These are phyloP conservation scores for Annulohypoxylon moriforme DNA, from an alignment of 495 filamentous ascomycete genomes.

Conservation along the genomic window DNA sequence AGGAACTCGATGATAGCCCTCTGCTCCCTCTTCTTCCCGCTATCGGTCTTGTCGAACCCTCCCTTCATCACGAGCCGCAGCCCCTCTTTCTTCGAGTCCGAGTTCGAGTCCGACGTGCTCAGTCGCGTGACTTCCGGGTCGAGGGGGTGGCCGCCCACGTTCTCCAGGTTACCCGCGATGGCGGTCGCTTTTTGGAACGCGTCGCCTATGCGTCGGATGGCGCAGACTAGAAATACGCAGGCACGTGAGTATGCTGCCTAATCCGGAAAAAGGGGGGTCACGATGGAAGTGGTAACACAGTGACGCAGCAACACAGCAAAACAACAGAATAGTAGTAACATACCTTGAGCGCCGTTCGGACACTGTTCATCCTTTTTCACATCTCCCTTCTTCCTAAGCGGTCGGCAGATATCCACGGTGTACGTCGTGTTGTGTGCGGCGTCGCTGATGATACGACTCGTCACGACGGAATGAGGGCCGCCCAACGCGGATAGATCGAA, in stretches of 20 bases:
- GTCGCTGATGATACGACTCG: slow-evolving; percentile 60
- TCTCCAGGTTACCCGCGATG: slow-evolving; percentile 75
- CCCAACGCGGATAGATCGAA: slow-evolving; percentile 75
- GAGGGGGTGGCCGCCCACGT: slow-evolving; percentile 63
- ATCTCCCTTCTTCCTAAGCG: slow-evolving; percentile 66
- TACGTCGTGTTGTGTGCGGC: slow-evolving; percentile 78
- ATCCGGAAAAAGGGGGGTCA: slow-evolving; percentile 10
- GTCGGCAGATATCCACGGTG: slow-evolving; percentile 84
- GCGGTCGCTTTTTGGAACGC: slow-evolving; percentile 66
- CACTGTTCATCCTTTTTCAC: slow-evolving; percentile 64
- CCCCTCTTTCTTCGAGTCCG: slow-evolving; percentile 73
- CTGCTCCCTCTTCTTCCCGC: slow-evolving; percentile 62
- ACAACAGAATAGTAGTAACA: slow-evolving; percentile 29
- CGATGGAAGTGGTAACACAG: neutral
- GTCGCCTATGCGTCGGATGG: slow-evolving; percentile 66
- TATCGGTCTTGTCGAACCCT: slow-evolving; percentile 64
- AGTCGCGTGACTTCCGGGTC: slow-evolving; percentile 72
- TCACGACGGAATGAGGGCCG: slow-evolving; percentile 80
- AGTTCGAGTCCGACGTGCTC: slow-evolving; percentile 64
- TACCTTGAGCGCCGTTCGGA: slow-evolving; percentile 70
- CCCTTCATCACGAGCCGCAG: slow-evolving; percentile 77
- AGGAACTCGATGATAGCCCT: slow-evolving; percentile 84
- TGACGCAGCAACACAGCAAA: neutral
- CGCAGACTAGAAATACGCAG: slow-evolving; percentile 72
- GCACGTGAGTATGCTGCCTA: neutral